These are phyloP conservation scores for Nakazawaea wyomingensis DNA, from an alignment of 805 yeast genomes.

Conservation along the genomic window DNA sequence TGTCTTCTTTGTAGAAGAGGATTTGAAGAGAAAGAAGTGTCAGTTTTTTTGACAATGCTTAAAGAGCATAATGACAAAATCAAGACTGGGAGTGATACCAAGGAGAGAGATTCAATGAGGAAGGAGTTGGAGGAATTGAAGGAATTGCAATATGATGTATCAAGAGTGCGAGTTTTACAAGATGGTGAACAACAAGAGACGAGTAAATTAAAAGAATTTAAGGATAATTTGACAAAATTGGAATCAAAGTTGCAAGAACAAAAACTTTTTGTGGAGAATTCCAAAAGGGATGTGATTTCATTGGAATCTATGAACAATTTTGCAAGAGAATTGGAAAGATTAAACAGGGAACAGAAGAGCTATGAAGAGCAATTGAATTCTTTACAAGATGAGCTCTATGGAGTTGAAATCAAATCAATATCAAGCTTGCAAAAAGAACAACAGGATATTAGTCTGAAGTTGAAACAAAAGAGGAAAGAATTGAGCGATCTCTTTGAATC, in stretches of 20 bases:
- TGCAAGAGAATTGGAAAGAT: conserved; percentile 4
- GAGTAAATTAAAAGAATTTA: background rate
- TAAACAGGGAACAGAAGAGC: background rate
- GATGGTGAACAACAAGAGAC: conserved; percentile 1
- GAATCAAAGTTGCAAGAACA: conserved; percentile 30
- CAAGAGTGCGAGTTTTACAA: conserved; percentile 14
- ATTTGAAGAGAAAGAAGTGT: conserved; percentile 37
- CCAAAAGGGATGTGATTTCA: conserved; percentile 14
- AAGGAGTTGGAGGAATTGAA: conserved; percentile 23
- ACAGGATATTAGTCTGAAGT: conserved; percentile 29
- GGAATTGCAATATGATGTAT: conserved; percentile 24
- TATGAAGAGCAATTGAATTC: conserved; percentile 24
- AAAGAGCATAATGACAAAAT: conserved; percentile 20
- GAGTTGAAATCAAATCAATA: conserved; percentile 24
- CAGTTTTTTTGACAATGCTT: conserved; percentile 19
- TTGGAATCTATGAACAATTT: background rate
- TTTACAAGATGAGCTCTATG: conserved; percentile 29
- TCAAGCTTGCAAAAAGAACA: conserved; percentile 44
- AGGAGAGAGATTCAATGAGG: conserved; percentile 23
- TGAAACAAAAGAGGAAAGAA: conserved; percentile 35
- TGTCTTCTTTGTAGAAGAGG: conserved; percentile 73
- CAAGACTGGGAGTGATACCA: conserved; percentile 16
- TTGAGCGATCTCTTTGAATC: conserved; percentile 31
- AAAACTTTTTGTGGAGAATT: conserved; percentile 27
- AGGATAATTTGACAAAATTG: background rate